Evolutionary conservation across 2,329 filamentous ascomycete species (phyloP).

Genomic region (Colletotrichum sp.): DNA sequence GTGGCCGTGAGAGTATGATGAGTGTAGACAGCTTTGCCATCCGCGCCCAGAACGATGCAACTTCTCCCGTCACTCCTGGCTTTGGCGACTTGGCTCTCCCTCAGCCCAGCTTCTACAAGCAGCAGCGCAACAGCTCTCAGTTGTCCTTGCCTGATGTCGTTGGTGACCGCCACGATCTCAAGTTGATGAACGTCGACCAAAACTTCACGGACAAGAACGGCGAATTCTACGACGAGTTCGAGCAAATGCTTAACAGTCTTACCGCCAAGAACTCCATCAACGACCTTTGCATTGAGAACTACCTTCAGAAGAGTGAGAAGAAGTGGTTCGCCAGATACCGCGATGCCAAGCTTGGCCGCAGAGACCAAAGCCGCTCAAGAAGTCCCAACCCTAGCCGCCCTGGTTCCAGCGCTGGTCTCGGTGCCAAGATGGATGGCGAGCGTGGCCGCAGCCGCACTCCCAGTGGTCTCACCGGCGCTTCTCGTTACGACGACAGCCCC

Average conservation of each 20-base stretch:
- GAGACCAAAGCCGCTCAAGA: slow-evolving; percentile 37
- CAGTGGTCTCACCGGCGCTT: slow-evolving; percentile 32
- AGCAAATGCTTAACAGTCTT: slow-evolving; percentile 58
- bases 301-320: slow-evolving; percentile 68
- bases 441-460: slow-evolving; percentile 25
- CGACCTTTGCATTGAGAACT: slow-evolving; percentile 68
- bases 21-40: slow-evolving; percentile 30
- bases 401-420: slow-evolving; percentile 20
- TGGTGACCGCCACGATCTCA: slow-evolving; percentile 64
- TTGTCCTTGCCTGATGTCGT: slow-evolving; percentile 62
- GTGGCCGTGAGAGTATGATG: slow-evolving; percentile 17
- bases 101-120: slow-evolving; percentile 21
- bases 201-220: slow-evolving; percentile 70
- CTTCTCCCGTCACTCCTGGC: slow-evolving; percentile 4
- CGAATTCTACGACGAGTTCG: slow-evolving; percentile 63
- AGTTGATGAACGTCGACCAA: slow-evolving; percentile 69
- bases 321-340: slow-evolving; percentile 67
- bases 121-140: slow-evolving; percentile 44
- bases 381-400: slow-evolving; percentile 25
- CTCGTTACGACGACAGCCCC: slow-evolving; percentile 12
- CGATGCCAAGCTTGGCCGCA: slow-evolving; percentile 59
- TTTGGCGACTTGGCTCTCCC: slow-evolving; percentile 11
- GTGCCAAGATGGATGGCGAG: slow-evolving; percentile 23
- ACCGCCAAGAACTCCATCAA: slow-evolving; percentile 59
- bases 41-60: slow-evolving; percentile 19